Base-by-base conservation (phyloP, 2,329 filamentous ascomycete genomes). In the Byssochlamys sp. region DNA sequence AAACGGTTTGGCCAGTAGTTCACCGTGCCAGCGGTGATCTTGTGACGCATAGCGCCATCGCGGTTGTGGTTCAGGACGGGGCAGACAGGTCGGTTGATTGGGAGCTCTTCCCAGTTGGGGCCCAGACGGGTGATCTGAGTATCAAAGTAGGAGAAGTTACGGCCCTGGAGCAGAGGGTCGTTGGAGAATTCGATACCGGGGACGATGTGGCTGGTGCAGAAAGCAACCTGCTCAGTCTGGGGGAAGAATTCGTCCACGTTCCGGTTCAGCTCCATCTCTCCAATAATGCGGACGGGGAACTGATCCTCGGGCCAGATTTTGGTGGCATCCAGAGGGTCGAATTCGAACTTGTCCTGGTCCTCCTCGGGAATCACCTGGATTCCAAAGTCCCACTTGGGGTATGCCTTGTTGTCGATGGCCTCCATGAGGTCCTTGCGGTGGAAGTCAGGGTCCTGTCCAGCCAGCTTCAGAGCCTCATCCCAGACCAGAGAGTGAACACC, bases 261-360 rank as follows among this genome's bases (percentile, higher is more conserved):
- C 56, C 82, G 81, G 77, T 94, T 91, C 4, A 95, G 80, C 68
- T 91, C 86, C 0, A 95, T 69, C 71, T 91, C 83, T 45, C 89
- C 90, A 57, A 95, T 88, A 67, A 90, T 89, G 6, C 86, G 81
- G 24, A 92, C 79, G 0, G 89, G 89, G 0, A 91, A 77, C 0
- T 85, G 73, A 11, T 92, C 87, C 67, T 94, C 88, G 0, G 89
- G 90, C 89, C 89, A 94, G 27, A 92, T 73, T 75, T 95, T 94
- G 39, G 90, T 95, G 0, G 89, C 86, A 63, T 95, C 90, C 1
- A 95, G 81, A 29, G 92, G 86, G 65, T 94, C 90, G 60, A 94
- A 92, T 5, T 92, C 89, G 60, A 92, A 95, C 14, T 89, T 83
- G 60, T 92, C 79, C 68, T 89, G 83, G 53, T 85, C 80, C 7